Base-by-base conservation (phyloP, 495 filamentous ascomycete species). In the Aspergillus panamensis region DNA sequence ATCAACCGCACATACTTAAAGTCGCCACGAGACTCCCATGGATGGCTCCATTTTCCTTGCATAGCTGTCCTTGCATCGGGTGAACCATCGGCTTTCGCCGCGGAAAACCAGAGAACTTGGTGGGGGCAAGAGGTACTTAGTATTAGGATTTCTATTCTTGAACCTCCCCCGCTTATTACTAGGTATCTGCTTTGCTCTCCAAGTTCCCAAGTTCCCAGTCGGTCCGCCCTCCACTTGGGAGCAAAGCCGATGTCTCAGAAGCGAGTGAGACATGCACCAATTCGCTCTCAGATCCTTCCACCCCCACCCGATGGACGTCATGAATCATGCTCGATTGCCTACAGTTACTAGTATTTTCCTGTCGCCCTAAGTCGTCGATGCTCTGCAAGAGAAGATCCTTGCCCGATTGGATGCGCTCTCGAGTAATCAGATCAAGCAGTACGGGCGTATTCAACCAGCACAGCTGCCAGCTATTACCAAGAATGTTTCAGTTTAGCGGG, bases 241-340 rank as follows among this genome's bases (percentile, higher is more conserved):
- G 25, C 25, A 25, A 25, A 45, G 21, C 25, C 10, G 29, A 48
- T 62, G 60, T 62, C 54, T 62, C 44, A 33, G 54, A 39, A 25
- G 19, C 14, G 30, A 43, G 33, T 62, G 60, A 62, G 60, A 58
- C 60, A 62, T 53, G 31, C 17, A 17, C 48, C 47, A 48, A 29
- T 37, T 29, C 37, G 6, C 48, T 42, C n/a, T 19, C 17, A 17
- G 19, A 45, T 20, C 42, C 42, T 45, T 21, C 25, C 19, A 10
- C 16, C 53, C 43, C 53, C 53, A 33, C 53, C 37, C 31, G 29
- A 7, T 9, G 25, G 21, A 39, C 53, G 44, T 56, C 53, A 56
- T 48, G 20, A n/a, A n/a, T n/a, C n/a, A n/a, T n/a, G n/a, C n/a
- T n/a, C n/a, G n/a, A 35, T 55, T 39, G 20, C 42, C 51, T 37